Percentiles rank a stretch among this genome's conserved stretches.
These are phyloP conservation scores for Mucor plumbeus DNA, from an alignment of 371 early-diverging fungal genomes.

Conservation along the genomic window DNA sequence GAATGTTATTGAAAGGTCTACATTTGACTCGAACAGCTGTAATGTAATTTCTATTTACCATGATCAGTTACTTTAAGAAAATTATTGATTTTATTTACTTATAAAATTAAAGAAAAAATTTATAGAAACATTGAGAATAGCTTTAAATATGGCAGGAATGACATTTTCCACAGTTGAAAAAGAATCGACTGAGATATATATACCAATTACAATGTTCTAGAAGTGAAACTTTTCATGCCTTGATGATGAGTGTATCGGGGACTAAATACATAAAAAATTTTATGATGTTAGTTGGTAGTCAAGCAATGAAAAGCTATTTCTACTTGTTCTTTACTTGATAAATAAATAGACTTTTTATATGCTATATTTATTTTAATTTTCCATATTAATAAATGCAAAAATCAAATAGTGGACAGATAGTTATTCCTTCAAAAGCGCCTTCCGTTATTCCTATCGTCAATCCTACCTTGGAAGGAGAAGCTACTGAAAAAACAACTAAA, in stretches of 20 bases:
- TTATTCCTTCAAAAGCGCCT: slow-evolving; percentile 49
- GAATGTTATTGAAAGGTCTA: too few relatives aligned
- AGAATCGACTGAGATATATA: too few relatives aligned
- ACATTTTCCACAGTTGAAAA: too few relatives aligned
- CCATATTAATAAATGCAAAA: slow-evolving; percentile 26
- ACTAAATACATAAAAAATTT: slow-evolving; percentile 3
- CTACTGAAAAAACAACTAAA: slow-evolving; percentile 29
- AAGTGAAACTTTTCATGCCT: slow-evolving; percentile 7
- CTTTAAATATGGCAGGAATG: too few relatives aligned
- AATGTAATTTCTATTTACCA: too few relatives aligned
- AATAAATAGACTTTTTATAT: slow-evolving; percentile 8
- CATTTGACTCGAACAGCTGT: too few relatives aligned
- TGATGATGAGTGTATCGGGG: not conserved
- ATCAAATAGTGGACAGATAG: slow-evolving; percentile 49
- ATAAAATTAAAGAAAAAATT: too few relatives aligned
- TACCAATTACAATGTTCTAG: too few relatives aligned
- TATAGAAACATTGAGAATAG: too few relatives aligned
- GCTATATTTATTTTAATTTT: slow-evolving; percentile 7
- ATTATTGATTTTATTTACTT: too few relatives aligned
- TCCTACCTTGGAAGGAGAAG: slow-evolving; percentile 36
- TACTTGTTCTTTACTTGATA: not conserved
- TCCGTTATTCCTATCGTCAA: slow-evolving; percentile 67
- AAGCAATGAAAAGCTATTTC: not conserved
- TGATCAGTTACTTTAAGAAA: too few relatives aligned
- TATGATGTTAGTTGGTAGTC: not conserved